These are phyloP conservation scores for Stephania yunnanensis DNA, from an alignment of 164 flowering plant genomes.

Conservation along the genomic window DNA sequence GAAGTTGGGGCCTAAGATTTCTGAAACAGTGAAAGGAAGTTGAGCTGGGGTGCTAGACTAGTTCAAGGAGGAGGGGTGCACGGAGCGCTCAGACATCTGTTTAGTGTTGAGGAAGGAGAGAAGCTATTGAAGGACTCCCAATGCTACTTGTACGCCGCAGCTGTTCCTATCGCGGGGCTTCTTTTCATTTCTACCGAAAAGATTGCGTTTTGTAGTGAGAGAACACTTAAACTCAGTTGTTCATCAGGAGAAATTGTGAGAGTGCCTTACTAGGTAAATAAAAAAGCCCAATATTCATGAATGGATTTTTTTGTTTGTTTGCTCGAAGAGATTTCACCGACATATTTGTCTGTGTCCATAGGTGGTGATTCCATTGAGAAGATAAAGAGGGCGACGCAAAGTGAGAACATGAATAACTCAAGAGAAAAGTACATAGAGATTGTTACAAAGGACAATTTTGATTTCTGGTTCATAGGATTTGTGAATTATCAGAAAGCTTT, in stretches of 20 bases:
- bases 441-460: slow-evolving; percentile 36
- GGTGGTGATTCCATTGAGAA: slow-evolving; percentile 40
- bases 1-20: slow-evolving; percentile 35
- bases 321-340: background rate
- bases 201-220: slow-evolving; percentile 45
- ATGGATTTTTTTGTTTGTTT: too few relatives aligned
- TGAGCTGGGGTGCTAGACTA: slow-evolving; percentile 41
- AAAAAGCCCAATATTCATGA: background rate
- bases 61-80: slow-evolving; percentile 41
- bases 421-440: slow-evolving; percentile 40
- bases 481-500: slow-evolving; percentile 38
- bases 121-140: slow-evolving; percentile 40
- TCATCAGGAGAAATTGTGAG: slow-evolving; percentile 26
- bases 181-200: slow-evolving; percentile 44
- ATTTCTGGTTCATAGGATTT: slow-evolving; percentile 57
- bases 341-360: slow-evolving; percentile 16
- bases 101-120: slow-evolving; percentile 34
- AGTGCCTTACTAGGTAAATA: slow-evolving; percentile 39
- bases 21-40: slow-evolving; percentile 41
- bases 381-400: slow-evolving; percentile 27
- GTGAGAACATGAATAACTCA: slow-evolving; percentile 35
- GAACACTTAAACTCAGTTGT: slow-evolving; percentile 30
- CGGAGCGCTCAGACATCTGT: slow-evolving; percentile 29
- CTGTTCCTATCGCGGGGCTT: slow-evolving; percentile 51
- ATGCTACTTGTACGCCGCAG: slow-evolving; percentile 48